phyloP scores from a whole-genome alignment of 768 basidiomycete species.

The Daedalea quercina region DNA sequence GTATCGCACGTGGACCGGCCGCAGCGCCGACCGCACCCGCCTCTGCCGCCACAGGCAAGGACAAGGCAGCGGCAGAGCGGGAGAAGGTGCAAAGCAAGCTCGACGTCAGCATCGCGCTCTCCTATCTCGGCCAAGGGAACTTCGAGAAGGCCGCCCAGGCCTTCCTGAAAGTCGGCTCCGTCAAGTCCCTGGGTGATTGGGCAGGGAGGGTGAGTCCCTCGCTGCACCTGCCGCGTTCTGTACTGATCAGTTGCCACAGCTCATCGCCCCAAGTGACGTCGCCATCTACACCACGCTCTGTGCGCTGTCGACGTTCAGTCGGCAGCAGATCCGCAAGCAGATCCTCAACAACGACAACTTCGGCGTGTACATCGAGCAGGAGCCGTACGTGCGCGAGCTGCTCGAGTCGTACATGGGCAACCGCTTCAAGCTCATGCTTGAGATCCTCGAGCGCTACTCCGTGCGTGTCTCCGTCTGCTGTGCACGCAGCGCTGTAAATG shows the following conservation, averaged over 20 bases:
- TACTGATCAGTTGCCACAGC: constrained; percentile 28
- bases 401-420: constrained; percentile 82
- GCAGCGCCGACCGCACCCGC: constrained; percentile 8
- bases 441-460: constrained; percentile 65
- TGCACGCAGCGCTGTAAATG: constrained; percentile 12
- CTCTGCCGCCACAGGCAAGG: constrained; percentile 25
- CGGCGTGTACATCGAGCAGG: constrained; percentile 74
- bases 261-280: constrained; percentile 77
- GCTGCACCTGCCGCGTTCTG: no score
- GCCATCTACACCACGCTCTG: constrained; percentile 84
- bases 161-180: constrained; percentile 63
- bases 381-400: constrained; percentile 81
- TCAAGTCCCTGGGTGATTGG: constrained; percentile 73
- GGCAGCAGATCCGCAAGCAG: constrained; percentile 61
- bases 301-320: constrained; percentile 69
- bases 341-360: constrained; percentile 67
- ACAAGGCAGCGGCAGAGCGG: constrained; percentile 50
- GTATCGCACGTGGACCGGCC: neutral
- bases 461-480: constrained; percentile 29
- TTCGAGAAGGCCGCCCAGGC: constrained; percentile 78
- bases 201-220: constrained; percentile 53
- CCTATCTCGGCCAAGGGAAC: constrained; percentile 59
- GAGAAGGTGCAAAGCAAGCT: constrained; percentile 73
- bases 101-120: constrained; percentile 74
- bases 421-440: constrained; percentile 78